Percentiles rank a stretch among this genome's conserved stretches.
Conservation (phyloP, 73 alveolate genomes). For the Paramecium primaurelia region DNA sequence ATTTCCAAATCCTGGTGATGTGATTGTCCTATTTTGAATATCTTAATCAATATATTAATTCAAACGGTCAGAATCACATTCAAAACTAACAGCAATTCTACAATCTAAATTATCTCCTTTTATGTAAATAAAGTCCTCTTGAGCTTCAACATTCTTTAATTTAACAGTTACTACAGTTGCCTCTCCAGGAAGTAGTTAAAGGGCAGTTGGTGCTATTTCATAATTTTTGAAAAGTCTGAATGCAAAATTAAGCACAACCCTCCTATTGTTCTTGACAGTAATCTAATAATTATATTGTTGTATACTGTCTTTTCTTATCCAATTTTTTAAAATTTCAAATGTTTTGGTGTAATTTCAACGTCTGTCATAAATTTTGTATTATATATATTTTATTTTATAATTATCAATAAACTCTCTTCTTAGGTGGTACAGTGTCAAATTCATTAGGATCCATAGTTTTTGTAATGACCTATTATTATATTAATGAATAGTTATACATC, state of each 20-base stretch:
- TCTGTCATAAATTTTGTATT: neutral
- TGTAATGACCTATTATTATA: neutral
- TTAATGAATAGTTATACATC: slow-evolving; percentile 5
- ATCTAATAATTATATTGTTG: neutral
- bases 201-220: neutral
- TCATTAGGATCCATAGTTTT: slow-evolving; percentile 70
- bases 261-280: neutral
- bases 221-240: slow-evolving; percentile 12
- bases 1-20: neutral
- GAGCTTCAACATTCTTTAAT: neutral
- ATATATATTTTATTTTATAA: neutral
- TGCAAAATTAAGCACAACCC: neutral
- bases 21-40: neutral
- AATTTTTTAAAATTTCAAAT: slow-evolving; percentile 20
- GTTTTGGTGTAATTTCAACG: slow-evolving; percentile 33
- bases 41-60: neutral
- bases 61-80: slow-evolving; percentile 16
- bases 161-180: neutral
- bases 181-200: neutral
- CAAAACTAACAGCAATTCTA: neutral
- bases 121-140: slow-evolving; percentile 38
- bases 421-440: slow-evolving; percentile 79
- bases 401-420: slow-evolving; percentile 74
- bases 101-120: slow-evolving; percentile 19
- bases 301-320: neutral